Conservation (phyloP, 768 basidiomycete genomes). For the Guyanaporus albipodus region DNA sequence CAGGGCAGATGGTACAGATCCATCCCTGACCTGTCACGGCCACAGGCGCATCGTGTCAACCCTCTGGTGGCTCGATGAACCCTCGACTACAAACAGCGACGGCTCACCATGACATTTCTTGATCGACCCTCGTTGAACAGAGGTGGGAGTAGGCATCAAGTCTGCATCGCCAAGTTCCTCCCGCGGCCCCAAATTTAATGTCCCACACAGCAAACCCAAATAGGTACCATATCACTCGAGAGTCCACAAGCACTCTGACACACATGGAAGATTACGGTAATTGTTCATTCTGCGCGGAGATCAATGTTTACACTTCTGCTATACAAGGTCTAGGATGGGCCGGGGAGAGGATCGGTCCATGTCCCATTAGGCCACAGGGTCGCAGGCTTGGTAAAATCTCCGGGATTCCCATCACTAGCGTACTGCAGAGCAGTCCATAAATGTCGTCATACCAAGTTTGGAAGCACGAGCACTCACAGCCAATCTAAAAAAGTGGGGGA, state of each 20-base stretch:
- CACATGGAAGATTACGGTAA: neutral
- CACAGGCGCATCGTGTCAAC: neutral
- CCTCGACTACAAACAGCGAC: neutral
- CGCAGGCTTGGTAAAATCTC: constrained; percentile 80
- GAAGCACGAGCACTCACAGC: constrained; percentile 48
- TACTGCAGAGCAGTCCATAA: constrained; percentile 37
- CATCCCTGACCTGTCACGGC: constrained; percentile 31
- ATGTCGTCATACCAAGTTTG: neutral
- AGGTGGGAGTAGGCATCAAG: constrained; percentile 23
- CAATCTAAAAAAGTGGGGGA: constrained; percentile 77
- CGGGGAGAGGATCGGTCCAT: constrained; percentile 70
- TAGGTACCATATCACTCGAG: constrained; percentile 1
- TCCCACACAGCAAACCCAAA: constrained; percentile 16
- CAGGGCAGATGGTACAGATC: constrained; percentile 33
- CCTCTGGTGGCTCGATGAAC: neutral
- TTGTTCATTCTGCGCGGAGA: neutral
- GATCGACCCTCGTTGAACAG: constrained; percentile 15
- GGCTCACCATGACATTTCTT: constrained; percentile 23
- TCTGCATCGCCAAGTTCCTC: constrained; percentile 9
- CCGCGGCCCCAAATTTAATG: constrained; percentile 15
- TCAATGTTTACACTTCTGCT: neutral
- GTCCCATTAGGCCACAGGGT: constrained; percentile 76
- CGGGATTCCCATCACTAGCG: constrained; percentile 41
- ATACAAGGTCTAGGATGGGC: constrained; percentile 44
- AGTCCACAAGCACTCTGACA: constrained; percentile 1